Base-by-base conservation (phyloP, 768 basidiomycete species). In the Leccinum uliginosum region DNA sequence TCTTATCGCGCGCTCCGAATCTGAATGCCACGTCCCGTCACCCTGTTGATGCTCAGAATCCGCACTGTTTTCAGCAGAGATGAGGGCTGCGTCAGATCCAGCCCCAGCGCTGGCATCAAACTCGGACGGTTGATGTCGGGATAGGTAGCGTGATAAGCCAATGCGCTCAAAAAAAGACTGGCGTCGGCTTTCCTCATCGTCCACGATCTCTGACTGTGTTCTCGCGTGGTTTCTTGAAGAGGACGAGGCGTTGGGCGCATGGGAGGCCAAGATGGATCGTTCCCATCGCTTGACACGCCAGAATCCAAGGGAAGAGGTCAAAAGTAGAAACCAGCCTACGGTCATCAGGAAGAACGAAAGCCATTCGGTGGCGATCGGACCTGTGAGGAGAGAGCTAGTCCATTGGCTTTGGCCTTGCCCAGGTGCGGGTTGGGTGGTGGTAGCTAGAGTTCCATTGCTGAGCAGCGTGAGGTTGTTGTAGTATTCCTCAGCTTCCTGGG, bases 341-440 rank as follows among this genome's bases (percentile, higher is more conserved):
- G 88, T 92, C 91, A 98, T 97, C 62, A 98, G 74, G 74, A 95
- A 83, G 76, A 98, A 98, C 15, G 92, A 91, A 51, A 98, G 75
- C 93, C 93, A 98, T 68, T 98, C 94, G 23, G 89, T 87, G 0
- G 93, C 91, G 23, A 85, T 80, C 70, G 88, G 82, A n/a, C 77
- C 75, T 5, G 83, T 71, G 19, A 80, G 51, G 21, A 71, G 60
- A 54, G 81, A 77, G 48, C 75, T 78, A 21, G 76, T 70, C 71
- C 19, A 76, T 71, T 50, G 66, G 12, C 6, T 40, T 19, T 61
- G 59, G 7, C 40, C 56, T 52, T 60, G 60, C 10, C 24, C 49
- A 4, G 60, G n/a, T 12, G 53, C 19, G 23, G 53, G 14, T 27
- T 61, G 65, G 9, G 57, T 35, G 12, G 56, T n/a, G 23, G 59